A percentile compares a stretch with the other conserved stretches of the same genome.
Conservation (phyloP, 169 alveolate genomes). For the Plasmodium chabaudi region DNA sequence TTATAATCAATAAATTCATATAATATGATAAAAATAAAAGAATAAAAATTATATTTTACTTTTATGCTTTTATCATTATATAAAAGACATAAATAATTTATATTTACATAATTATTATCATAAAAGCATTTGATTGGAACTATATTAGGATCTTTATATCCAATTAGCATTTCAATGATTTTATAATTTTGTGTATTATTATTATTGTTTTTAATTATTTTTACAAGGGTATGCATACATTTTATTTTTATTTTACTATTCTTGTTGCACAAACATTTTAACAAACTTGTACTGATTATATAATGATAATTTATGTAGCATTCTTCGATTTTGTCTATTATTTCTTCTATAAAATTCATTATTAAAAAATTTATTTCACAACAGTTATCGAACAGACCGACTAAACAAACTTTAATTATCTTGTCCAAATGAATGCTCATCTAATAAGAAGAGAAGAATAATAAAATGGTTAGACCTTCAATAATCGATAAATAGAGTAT, state of each 20-base stretch:
- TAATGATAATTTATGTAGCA: constrained; percentile 31
- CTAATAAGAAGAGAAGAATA: constrained; percentile 20
- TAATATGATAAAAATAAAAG: constrained; percentile 35
- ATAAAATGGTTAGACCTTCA: background rate
- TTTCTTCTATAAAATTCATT: constrained; percentile 56
- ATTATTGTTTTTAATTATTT: constrained; percentile 35
- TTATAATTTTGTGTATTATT: constrained; percentile 44
- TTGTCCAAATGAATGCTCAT: constrained; percentile 26
- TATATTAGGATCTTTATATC: constrained; percentile 65
- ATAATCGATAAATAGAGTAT: background rate
- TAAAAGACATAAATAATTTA: constrained; percentile 48
- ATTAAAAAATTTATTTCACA: constrained; percentile 25
- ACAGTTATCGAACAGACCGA: constrained; percentile 46
- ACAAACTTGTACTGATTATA: constrained; percentile 36
- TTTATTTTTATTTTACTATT: constrained; percentile 48
- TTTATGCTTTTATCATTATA: constrained; percentile 54
- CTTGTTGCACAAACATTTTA: constrained; percentile 57
- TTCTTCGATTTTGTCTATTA: constrained; percentile 21
- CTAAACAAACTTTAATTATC: constrained; percentile 31
- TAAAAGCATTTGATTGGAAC: constrained; percentile 64
- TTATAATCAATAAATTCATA: constrained; percentile 48
- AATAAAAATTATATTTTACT: constrained; percentile 47
- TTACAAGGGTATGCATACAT: constrained; percentile 26
- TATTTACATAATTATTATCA: constrained; percentile 36
- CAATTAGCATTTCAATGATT: constrained; percentile 70